These are phyloP conservation scores for Lithocarpus polystachyus DNA, from an alignment of 306 rosid genomes.

Conservation along the genomic window DNA sequence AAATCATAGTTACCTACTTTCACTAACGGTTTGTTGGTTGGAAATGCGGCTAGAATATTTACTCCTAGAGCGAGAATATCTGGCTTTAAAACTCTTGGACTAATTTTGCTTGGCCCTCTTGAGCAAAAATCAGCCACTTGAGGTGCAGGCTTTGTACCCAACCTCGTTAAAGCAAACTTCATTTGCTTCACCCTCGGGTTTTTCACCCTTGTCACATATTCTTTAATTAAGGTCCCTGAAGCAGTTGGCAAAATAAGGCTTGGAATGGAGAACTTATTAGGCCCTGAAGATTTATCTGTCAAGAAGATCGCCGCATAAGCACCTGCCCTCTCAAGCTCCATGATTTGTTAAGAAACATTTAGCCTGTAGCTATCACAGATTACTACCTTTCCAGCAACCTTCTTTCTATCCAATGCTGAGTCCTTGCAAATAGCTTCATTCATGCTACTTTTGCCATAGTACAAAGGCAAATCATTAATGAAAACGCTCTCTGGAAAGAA, in stretches of 20 bases:
- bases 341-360: neutral
- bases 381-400: slow-evolving; percentile 10
- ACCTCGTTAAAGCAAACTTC: neutral
- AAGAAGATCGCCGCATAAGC: slow-evolving; percentile 9
- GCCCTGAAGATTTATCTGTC: neutral
- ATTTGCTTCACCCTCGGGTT: neutral
- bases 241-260: neutral
- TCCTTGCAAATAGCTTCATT: neutral
- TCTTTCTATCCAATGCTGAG: neutral
- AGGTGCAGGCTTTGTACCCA: slow-evolving; percentile 10
- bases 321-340: neutral
- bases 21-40: neutral
- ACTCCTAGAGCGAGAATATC: neutral
- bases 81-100: slow-evolving; percentile 8
- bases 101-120: neutral
- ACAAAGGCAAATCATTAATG: neutral
- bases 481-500: neutral
- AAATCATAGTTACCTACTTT: neutral
- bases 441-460: neutral
- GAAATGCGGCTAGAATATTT: neutral
- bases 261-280: neutral
- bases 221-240: neutral
- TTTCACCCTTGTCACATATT: neutral
- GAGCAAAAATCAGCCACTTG: slow-evolving; percentile 10
- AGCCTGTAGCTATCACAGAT: neutral